A percentile compares a stretch with the other conserved stretches of the same genome.
phyloP scores from a whole-genome alignment of 768 basidiomycete species.

The Chiua virens region DNA sequence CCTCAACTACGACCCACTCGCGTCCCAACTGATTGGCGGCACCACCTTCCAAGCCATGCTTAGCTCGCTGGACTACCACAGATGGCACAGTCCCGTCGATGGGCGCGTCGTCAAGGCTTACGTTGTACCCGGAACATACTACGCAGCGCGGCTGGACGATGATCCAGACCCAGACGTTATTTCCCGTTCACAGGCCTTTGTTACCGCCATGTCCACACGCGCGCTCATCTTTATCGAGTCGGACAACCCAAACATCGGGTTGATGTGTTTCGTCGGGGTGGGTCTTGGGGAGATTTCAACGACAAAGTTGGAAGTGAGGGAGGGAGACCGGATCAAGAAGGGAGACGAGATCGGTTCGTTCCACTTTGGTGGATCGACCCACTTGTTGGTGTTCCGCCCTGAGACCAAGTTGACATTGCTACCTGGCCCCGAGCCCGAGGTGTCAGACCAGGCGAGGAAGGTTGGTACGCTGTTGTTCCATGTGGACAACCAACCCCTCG shows the following conservation, averaged over 20 bases:
- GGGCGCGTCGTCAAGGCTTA: constrained; percentile 42
- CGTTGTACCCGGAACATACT: constrained; percentile 52
- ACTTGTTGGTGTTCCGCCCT: constrained; percentile 46
- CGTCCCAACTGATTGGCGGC: constrained; percentile 47
- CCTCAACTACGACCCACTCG: constrained; percentile 42
- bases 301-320: constrained; percentile 49
- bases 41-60: constrained; percentile 60
- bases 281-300: constrained; percentile 67
- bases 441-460: constrained; percentile 3
- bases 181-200: constrained; percentile 31
- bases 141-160: constrained; percentile 36
- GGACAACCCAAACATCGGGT: constrained; percentile 51
- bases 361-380: constrained; percentile 62
- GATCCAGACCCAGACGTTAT: constrained; percentile 27
- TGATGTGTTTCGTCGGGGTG: constrained; percentile 58
- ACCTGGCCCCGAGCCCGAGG: constrained; percentile 9
- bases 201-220: constrained; percentile 50
- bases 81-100: constrained; percentile 61
- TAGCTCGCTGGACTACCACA: constrained; percentile 53
- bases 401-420: constrained; percentile 24
- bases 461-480: constrained; percentile 20
- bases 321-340: constrained; percentile 44
- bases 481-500: constrained; percentile 4
- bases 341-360: constrained; percentile 63
- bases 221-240: constrained; percentile 59